Conservation (phyloP, 192 early-diverging fungal genomes). For the Linnemannia schmuckeri region DNA sequence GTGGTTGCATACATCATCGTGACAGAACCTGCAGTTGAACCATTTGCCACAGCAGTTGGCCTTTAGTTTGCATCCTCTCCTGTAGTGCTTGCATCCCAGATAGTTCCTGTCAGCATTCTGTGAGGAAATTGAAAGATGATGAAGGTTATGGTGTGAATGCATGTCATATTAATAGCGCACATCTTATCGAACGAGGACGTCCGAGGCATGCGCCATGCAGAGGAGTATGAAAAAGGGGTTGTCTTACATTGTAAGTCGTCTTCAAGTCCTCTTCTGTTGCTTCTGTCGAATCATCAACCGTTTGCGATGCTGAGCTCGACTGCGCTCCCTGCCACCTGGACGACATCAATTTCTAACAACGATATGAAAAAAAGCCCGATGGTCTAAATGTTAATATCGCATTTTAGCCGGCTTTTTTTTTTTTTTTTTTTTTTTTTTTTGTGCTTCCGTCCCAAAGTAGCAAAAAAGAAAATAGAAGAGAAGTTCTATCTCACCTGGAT, state of each 20-base stretch:
- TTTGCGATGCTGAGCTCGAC: not conserved
- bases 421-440: not conserved
- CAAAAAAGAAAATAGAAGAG: slow-evolving; percentile 31
- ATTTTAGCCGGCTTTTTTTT: not conserved
- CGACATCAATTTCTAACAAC: slow-evolving; percentile 68
- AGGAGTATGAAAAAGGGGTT: not conserved
- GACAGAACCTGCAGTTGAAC: slow-evolving; percentile 86
- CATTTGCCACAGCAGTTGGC: slow-evolving; percentile 86
- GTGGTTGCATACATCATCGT: slow-evolving; percentile 84
- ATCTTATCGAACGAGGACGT: not conserved
- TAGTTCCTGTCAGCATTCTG: slow-evolving; percentile 66
- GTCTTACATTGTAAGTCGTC: slow-evolving; percentile 62
- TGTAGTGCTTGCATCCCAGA: slow-evolving; percentile 87
- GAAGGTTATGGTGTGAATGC: not conserved
- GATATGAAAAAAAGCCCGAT: not conserved
- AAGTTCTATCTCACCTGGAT: slow-evolving; percentile 71
- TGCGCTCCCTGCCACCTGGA: slow-evolving; percentile 59
- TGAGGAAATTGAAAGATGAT: not conserved
- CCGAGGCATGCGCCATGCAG: not conserved
- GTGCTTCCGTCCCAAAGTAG: slow-evolving; percentile 2
- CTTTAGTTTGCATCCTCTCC: slow-evolving; percentile 77
- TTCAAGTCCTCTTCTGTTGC: slow-evolving; percentile 62
- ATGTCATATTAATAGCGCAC: not conserved
- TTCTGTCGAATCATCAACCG: slow-evolving; percentile 46
- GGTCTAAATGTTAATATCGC: not conserved